These are phyloP conservation scores for Trichopus zeylanicus DNA, from an alignment of 116 monocot species.

Conservation along the genomic window DNA sequence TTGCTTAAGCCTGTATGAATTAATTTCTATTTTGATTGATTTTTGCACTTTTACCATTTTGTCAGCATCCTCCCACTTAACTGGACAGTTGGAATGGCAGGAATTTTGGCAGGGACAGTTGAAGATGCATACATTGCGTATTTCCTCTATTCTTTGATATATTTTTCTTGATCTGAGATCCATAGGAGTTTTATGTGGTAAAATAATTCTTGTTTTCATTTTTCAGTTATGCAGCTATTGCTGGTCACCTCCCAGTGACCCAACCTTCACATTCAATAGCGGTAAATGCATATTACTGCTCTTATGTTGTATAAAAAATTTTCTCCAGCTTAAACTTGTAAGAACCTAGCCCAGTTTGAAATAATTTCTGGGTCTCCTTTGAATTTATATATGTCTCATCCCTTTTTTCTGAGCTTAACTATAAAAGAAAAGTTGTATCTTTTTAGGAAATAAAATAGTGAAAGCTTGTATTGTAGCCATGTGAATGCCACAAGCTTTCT, in stretches of 20 bases:
- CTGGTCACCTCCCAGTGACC: slow-evolving; percentile 16
- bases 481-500: too few species aligned
- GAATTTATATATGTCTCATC: too few species aligned
- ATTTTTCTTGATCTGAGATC: not conserved
- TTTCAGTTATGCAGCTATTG: slow-evolving; percentile 77
- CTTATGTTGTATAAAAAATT: too few species aligned
- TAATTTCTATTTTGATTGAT: not conserved
- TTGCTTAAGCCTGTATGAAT: not conserved
- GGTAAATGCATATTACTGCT: not conserved
- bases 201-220: slow-evolving; percentile 1
- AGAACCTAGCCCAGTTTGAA: too few species aligned
- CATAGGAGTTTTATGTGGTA: not conserved
- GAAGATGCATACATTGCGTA: slow-evolving; percentile 72
- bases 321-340: too few species aligned
- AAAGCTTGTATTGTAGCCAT: too few species aligned
- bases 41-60: not conserved
- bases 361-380: too few species aligned
- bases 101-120: slow-evolving; percentile 62
- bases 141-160: slow-evolving; percentile 15
- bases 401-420: too few species aligned
- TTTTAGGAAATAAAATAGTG: too few species aligned
- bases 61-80: slow-evolving; percentile 85
- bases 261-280: not conserved
- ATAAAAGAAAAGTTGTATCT: too few species aligned
- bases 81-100: slow-evolving; percentile 78